These are phyloP conservation scores for Canavalia gladiata DNA, from an alignment of 306 rosid genomes.

Conservation along the genomic window DNA sequence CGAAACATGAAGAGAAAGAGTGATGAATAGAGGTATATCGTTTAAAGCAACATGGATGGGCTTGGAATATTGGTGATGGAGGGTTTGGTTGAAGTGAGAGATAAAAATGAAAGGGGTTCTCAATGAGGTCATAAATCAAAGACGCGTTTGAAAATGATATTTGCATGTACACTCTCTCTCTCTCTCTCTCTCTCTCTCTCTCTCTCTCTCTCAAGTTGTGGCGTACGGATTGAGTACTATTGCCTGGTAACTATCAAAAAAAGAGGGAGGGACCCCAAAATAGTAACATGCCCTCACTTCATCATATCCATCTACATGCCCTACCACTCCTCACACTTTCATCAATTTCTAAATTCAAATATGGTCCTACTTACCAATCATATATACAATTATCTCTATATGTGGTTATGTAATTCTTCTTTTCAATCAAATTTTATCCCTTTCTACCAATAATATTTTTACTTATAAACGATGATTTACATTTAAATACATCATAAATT, in stretches of 20 bases:
- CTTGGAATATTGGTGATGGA: conserved; percentile 50
- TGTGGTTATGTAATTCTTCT: too few relatives aligned
- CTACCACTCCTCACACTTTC: not conserved
- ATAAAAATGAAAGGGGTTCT: conserved; percentile 41
- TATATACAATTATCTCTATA: too few relatives aligned
- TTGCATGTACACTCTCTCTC: conserved; percentile 13
- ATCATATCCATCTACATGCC: conserved; percentile 57
- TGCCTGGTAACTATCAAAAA: conserved; percentile 39
- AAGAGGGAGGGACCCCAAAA: conserved; percentile 40
- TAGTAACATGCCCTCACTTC: conserved; percentile 53
- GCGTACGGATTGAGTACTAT: conserved; percentile 34
- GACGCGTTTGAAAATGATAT: conserved; percentile 25
- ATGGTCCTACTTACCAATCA: too few relatives aligned
- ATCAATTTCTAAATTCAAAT: too few relatives aligned
- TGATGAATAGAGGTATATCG: not conserved
- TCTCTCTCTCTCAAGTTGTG: conserved; percentile 32
- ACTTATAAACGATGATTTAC: too few relatives aligned
- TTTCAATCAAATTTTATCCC: too few relatives aligned
- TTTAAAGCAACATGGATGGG: conserved; percentile 19
- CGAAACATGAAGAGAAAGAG: conserved; percentile 23
- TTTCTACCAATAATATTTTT: too few relatives aligned
- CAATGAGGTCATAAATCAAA: conserved; percentile 42
- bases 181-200: not conserved
- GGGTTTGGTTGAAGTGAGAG: not conserved
- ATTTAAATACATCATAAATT: too few relatives aligned